A percentile compares a stretch with the other conserved stretches of the same genome.
These are phyloP conservation scores for Globisporangium recalcitrans DNA, from an alignment of 352 stramenopile genomes.

Conservation along the genomic window DNA sequence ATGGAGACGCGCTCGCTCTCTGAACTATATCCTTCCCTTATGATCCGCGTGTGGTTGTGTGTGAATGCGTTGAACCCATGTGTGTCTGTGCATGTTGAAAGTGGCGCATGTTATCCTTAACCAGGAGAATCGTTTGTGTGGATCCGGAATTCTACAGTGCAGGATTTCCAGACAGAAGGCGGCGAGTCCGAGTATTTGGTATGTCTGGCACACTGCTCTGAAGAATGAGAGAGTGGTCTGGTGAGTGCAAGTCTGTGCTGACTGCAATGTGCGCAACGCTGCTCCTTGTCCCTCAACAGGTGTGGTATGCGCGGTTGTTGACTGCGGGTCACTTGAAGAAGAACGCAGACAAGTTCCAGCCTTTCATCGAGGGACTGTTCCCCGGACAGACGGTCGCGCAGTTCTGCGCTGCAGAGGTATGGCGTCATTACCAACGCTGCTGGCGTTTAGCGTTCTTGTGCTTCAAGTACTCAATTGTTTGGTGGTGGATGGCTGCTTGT, in stretches of 20 bases:
- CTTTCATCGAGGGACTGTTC: conserved; percentile 85
- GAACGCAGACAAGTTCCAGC: conserved; percentile 83
- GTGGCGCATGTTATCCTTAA: conserved; percentile 24
- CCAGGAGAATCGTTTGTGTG: conserved; percentile 17
- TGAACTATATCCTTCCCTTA: conserved; percentile 34
- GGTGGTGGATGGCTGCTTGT: neutral
- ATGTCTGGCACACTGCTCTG: neutral
- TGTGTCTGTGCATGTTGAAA: neutral
- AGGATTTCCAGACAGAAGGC: conserved; percentile 83
- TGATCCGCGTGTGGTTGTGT: conserved; percentile 16
- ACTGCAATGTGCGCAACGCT: neutral
- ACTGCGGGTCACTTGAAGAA: conserved; percentile 86
- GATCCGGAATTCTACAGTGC: conserved; percentile 37
- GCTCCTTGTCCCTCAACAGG: conserved; percentile 16
- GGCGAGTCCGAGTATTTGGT: conserved; percentile 83
- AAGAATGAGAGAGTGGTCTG: neutral
- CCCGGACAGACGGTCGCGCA: conserved; percentile 74
- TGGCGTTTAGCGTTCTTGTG: neutral
- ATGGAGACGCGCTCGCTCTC: conserved; percentile 72
- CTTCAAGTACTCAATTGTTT: neutral
- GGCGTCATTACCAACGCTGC: conserved; percentile 6
- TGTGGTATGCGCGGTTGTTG: conserved; percentile 87
- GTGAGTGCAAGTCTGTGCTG: no score
- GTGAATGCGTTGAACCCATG: conserved; percentile 13
- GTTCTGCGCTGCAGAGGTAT: conserved; percentile 77